phyloP scores from a whole-genome alignment of 805 yeast genomes.

The Citeromyces nyonsensis region DNA sequence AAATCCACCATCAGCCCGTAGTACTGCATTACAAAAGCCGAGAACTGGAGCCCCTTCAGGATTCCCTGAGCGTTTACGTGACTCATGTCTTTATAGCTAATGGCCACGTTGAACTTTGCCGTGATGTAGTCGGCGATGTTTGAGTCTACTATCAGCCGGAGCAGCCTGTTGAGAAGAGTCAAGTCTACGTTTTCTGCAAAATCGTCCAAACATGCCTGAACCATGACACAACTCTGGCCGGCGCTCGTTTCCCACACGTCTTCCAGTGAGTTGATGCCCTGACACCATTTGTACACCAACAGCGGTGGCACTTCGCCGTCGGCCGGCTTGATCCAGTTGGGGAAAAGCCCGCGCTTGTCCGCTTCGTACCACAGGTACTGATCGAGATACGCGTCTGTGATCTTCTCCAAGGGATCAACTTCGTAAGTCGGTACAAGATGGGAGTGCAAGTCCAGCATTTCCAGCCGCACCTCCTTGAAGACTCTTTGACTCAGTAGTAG shows the following conservation, averaged over 20 bases:
- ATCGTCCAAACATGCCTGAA: conserved; percentile 61
- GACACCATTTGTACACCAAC: conserved; percentile 86
- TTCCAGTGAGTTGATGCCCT: conserved; percentile 68
- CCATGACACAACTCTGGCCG: conserved; percentile 71
- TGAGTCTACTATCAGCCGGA: conserved; percentile 74
- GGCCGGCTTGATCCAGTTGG: conserved; percentile 92
- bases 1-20: conserved; percentile 81
- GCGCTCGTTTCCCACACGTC: conserved; percentile 65
- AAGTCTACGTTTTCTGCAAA: conserved; percentile 80
- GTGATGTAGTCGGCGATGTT: conserved; percentile 90
- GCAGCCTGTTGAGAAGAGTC: conserved; percentile 67
- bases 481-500: conserved; percentile 77
- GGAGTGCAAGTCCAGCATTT: conserved; percentile 84
- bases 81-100: conserved; percentile 89
- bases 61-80: conserved; percentile 84
- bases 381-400: conserved; percentile 90
- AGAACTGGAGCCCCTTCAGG: conserved; percentile 77
- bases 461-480: conserved; percentile 76
- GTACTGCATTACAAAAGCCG: conserved; percentile 80
- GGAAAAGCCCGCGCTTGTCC: conserved; percentile 74
- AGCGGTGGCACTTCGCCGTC: conserved; percentile 90
- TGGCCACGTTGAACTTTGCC: conserved; percentile 70
- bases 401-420: conserved; percentile 85
- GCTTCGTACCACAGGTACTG: conserved; percentile 96
- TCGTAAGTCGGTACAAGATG: conserved; percentile 75